phyloP scores from a whole-genome alignment of 805 yeast species.

The Wickerhamomyces kurtzmanii region DNA sequence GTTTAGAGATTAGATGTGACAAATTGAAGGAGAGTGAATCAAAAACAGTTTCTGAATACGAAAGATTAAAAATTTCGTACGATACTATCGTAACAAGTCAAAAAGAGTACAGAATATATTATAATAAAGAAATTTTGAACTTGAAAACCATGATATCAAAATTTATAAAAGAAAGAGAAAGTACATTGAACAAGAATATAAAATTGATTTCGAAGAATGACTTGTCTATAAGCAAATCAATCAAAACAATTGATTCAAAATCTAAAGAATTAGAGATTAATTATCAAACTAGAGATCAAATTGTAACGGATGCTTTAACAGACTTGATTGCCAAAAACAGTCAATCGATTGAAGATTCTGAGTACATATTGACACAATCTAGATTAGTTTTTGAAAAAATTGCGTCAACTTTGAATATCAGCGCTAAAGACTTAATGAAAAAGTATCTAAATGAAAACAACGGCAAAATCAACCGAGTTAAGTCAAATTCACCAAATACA shows the following conservation, averaged over 20 bases:
- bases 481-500: background rate
- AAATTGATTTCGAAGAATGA: constrained; percentile 31
- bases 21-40: constrained; percentile 37
- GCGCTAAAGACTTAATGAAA: constrained; percentile 9
- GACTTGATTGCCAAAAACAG: constrained; percentile 33
- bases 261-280: constrained; percentile 38
- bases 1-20: constrained; percentile 37
- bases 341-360: constrained; percentile 38
- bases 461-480: constrained; percentile 5
- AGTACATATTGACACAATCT: constrained; percentile 33
- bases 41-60: constrained; percentile 37
- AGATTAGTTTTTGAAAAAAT: constrained; percentile 33
- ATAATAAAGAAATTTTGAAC: constrained; percentile 29
- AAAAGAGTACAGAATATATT: constrained; percentile 39
- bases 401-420: constrained; percentile 20
- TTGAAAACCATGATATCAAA: constrained; percentile 26
- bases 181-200: constrained; percentile 25
- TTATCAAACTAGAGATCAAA: constrained; percentile 35
- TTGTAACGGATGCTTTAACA: constrained; percentile 31
- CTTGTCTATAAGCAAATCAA: constrained; percentile 36
- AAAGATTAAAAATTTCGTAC: constrained; percentile 46
- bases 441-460: constrained; percentile 18
- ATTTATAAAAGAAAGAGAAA: constrained; percentile 26
- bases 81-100: constrained; percentile 46
- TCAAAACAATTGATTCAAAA: constrained; percentile 37